Evolutionary conservation across 1,284 basidiomycete genomes (phyloP), one percentile per base, ranked within the genome.

Genomic region (Apiotrichum gracile): DNA sequence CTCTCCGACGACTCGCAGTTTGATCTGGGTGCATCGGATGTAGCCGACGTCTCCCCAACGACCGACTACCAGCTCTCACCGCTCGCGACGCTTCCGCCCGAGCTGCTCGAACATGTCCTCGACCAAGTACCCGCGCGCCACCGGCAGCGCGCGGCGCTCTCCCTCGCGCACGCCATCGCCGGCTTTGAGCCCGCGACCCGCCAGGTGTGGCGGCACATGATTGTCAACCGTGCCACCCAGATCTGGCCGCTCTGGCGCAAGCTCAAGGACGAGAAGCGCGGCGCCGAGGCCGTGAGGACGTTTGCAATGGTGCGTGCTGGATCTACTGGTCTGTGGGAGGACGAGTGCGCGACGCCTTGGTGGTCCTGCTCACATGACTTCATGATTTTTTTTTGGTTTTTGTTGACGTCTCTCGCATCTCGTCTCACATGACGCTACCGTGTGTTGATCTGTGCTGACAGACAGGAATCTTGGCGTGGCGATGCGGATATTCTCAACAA

Each of bases 401-500:
- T 17, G 10, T 5, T 5, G 6, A 8, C 37, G 37, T 5, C 37
- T 7, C 40, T 16, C 6, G 40, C n/a, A 33, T 19, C 22, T 51
- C 19, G 21, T 14, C 33, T 34, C 33, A 34, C 33, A 34, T 34
- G 33, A 34, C 33, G 4, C 14, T 4, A 21, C 37, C 31, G 5
- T 10, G 10, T 38, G 13, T 8, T 21, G 16, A 44, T 8, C 10
- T 13, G 10, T 37, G 46, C 49, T 52, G 37, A 51, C 46, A 12
- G 2, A 12, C 49, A 71, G 65, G 62, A 70, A 55, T 67, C 68
- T 9, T 74, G 74, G 72, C 63, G 62, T 40, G 74, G 74, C 24
- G 74, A 76, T 52, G 74, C 68, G 2, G 74, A 76, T 55, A 71
- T 76, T 24, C 49, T 77, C 16, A 75, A 73, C 66, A 76, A 76